These are phyloP conservation scores for Phyllosticta citribraziliensis DNA, from an alignment of 2,329 filamentous ascomycete genomes.

Conservation along the genomic window DNA sequence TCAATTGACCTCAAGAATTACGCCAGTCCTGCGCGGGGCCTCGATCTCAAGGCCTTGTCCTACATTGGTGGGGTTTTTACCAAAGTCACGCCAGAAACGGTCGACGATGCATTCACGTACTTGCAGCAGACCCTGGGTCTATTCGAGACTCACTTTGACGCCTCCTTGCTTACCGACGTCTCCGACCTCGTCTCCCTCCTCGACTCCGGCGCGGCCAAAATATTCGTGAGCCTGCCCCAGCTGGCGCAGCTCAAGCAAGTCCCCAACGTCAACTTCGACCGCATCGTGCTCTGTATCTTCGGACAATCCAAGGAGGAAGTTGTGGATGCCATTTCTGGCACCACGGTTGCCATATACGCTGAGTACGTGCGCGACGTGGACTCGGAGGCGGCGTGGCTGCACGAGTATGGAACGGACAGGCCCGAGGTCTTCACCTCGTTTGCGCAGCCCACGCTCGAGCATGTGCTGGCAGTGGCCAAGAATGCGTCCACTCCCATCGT, in stretches of 20 bases:
- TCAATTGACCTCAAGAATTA: conserved; percentile 38
- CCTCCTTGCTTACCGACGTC: conserved; percentile 54
- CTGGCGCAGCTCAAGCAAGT: conserved; percentile 46
- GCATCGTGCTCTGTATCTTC: conserved; percentile 47
- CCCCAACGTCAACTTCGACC: conserved; percentile 43
- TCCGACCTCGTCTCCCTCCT: conserved; percentile 73
- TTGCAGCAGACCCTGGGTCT: conserved; percentile 47
- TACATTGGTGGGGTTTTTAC: conserved; percentile 51
- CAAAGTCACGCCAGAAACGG: conserved; percentile 38
- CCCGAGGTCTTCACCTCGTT: conserved; percentile 44
- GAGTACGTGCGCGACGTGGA: conserved; percentile 34
- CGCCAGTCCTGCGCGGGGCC: conserved; percentile 37
- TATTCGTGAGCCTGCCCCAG: conserved; percentile 68
- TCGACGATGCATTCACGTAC: conserved; percentile 41
- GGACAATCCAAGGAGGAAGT: conserved; percentile 33
- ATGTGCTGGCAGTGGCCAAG: conserved; percentile 32
- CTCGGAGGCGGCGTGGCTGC: conserved; percentile 35
- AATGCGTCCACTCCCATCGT: conserved; percentile 58
- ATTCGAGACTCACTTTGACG: conserved; percentile 64
- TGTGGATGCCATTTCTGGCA: conserved; percentile 29
- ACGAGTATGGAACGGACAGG: conserved; percentile 39
- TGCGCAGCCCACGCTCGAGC: conserved; percentile 28
- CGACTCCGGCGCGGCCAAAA: conserved; percentile 73
- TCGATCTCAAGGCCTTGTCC: conserved; percentile 42
- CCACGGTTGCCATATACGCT: conserved; percentile 36